phyloP scores from a whole-genome alignment of 1,284 basidiomycete genomes.

The Kalmanozyma brasiliensis region DNA sequence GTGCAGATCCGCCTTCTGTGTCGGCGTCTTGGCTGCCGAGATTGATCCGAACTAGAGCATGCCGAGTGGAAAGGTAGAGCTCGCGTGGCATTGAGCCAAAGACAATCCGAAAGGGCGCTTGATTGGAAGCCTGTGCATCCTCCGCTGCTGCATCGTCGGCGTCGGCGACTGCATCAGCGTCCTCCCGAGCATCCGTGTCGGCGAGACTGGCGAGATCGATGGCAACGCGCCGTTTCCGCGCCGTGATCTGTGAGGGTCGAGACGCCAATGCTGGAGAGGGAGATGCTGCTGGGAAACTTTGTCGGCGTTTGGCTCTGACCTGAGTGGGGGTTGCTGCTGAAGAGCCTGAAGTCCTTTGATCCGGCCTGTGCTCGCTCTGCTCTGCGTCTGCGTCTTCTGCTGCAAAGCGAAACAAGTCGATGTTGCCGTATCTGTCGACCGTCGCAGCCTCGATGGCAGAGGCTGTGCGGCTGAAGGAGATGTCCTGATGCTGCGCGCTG shows the following conservation, averaged over 20 bases:
- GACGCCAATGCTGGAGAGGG: background rate
- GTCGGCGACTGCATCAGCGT: background rate
- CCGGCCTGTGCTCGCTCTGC: background rate
- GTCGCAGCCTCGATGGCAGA: conserved; percentile 2
- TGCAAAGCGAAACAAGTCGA: conserved; percentile 8
- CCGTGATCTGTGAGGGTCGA: background rate
- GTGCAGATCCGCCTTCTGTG: background rate
- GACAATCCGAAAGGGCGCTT: conserved; percentile 5
- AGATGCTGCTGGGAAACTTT: background rate
- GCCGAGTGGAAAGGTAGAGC: conserved; percentile 16
- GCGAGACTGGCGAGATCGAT: background rate
- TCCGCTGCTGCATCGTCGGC: background rate
- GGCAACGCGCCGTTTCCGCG: background rate
- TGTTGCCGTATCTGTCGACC: conserved; percentile 23
- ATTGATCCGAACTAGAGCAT: conserved; percentile 8
- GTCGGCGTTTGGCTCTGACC: background rate
- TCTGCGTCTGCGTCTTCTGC: background rate
- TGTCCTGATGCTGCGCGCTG: conserved; percentile 23
- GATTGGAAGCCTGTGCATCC: background rate
- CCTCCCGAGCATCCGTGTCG: background rate
- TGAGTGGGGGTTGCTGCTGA: background rate
- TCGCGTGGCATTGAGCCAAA: conserved; percentile 9
- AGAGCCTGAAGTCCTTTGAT: background rate
- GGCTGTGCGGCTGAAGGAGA: conserved; percentile 13
- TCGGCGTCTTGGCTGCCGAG: background rate